Conservation (phyloP, 805 yeast genomes). For the Saccharomycopsis selenospora region DNA sequence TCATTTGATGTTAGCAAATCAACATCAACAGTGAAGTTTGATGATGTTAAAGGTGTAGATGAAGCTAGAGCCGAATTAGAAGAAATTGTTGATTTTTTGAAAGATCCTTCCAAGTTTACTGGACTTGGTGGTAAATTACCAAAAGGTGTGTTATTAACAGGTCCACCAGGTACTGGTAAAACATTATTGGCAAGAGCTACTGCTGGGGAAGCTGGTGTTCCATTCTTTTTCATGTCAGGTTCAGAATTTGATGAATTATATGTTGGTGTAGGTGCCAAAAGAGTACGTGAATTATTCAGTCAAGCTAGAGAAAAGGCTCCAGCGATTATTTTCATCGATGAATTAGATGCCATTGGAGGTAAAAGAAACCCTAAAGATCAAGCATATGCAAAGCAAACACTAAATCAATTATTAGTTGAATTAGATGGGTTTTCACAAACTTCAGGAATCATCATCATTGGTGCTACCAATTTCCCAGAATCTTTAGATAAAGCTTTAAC, state of each 20-base stretch:
- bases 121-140: slow-evolving; percentile 97
- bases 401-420: slow-evolving; percentile 92
- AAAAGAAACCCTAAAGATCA: slow-evolving; percentile 96
- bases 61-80: slow-evolving; percentile 97
- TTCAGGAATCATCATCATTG: slow-evolving; percentile 89
- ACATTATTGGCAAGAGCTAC: slow-evolving; percentile 95
- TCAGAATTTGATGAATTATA: slow-evolving; percentile 97
- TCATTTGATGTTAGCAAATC: slow-evolving; percentile 78
- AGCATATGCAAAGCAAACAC: slow-evolving; percentile 95
- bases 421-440: slow-evolving; percentile 92
- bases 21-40: slow-evolving; percentile 77
- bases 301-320: slow-evolving; percentile 96
- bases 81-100: slow-evolving; percentile 95
- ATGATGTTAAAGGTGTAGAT: slow-evolving; percentile 95
- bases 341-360: slow-evolving; percentile 97
- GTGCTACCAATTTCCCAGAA: slow-evolving; percentile 98
- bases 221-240: slow-evolving; percentile 97
- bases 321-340: slow-evolving; percentile 95
- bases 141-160: slow-evolving; percentile 92
- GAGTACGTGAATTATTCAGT: slow-evolving; percentile 87
- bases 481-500: slow-evolving; percentile 94
- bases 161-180: slow-evolving; percentile 99
- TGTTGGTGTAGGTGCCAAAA: slow-evolving; percentile 98
- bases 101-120: slow-evolving; percentile 93
- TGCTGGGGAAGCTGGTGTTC: slow-evolving; percentile 99